Percentiles rank a stretch among this genome's conserved stretches.
These are phyloP conservation scores for Globisporangium radiosum DNA, from an alignment of 352 stramenopile genomes.

Conservation along the genomic window DNA sequence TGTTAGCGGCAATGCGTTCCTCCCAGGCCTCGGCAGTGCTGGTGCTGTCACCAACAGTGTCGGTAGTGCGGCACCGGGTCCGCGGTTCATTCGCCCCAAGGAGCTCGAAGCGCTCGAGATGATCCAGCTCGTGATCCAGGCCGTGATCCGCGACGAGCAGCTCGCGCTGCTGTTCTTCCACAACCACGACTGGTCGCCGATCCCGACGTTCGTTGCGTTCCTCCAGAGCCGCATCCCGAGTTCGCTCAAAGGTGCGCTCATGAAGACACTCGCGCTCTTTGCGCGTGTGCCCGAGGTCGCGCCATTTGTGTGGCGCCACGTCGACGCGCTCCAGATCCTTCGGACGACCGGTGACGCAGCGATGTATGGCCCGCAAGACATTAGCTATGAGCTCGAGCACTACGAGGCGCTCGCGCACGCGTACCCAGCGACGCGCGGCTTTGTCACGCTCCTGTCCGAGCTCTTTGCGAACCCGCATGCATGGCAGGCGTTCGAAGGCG, in stretches of 20 bases:
- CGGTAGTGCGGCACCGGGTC: constrained; percentile 26
- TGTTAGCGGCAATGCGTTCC: constrained; percentile 14
- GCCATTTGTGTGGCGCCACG: constrained; percentile 79
- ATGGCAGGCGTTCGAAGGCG: constrained; percentile 69
- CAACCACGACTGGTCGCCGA: constrained; percentile 80
- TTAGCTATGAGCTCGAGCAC: constrained; percentile 82
- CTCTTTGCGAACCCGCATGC: constrained; percentile 70
- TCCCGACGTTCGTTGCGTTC: constrained; percentile 78
- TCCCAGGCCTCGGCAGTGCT: constrained; percentile 15
- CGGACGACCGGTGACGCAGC: constrained; percentile 60
- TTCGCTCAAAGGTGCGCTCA: constrained; percentile 77
- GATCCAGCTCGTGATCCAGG: constrained; percentile 76
- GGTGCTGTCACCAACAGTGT: background rate
- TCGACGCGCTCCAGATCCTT: constrained; percentile 79
- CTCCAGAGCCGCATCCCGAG: constrained; percentile 79
- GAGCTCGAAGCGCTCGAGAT: constrained; percentile 77
- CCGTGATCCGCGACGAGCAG: constrained; percentile 65
- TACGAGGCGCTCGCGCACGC: constrained; percentile 71
- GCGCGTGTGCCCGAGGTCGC: constrained; percentile 71
- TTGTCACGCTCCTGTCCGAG: constrained; percentile 67
- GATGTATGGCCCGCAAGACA: constrained; percentile 63
- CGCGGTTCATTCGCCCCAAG: constrained; percentile 72
- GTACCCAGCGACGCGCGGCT: constrained; percentile 75
- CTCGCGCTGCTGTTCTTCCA: constrained; percentile 82
- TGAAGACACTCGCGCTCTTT: constrained; percentile 80